These are phyloP conservation scores for Ophiocordyceps camponoti-floridani DNA, from an alignment of 2,329 filamentous ascomycete genomes.

Conservation along the genomic window DNA sequence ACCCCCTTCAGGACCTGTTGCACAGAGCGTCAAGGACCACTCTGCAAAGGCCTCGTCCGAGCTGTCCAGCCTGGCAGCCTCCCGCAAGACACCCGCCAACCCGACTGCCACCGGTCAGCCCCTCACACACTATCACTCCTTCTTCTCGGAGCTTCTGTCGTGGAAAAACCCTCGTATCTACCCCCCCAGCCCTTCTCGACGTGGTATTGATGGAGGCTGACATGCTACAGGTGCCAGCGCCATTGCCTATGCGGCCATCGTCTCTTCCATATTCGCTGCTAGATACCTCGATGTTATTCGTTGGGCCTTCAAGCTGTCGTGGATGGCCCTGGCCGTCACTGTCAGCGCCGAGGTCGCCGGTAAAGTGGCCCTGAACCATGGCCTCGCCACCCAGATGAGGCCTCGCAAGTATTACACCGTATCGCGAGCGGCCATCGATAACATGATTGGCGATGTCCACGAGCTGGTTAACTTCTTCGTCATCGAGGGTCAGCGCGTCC, in stretches of 20 bases:
- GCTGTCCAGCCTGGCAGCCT: slow-evolving; percentile 37
- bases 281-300: slow-evolving; percentile 49
- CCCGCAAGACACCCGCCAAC: slow-evolving; percentile 34
- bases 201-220: not conserved
- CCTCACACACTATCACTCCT: slow-evolving; percentile 52
- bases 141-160: slow-evolving; percentile 51
- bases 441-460: slow-evolving; percentile 43
- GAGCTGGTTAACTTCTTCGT: slow-evolving; percentile 57
- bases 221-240: slow-evolving; percentile 36
- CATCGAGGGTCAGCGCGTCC: slow-evolving; percentile 49
- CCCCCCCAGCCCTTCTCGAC: not conserved
- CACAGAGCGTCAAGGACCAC: slow-evolving; percentile 39
- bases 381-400: slow-evolving; percentile 46
- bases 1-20: slow-evolving; percentile 32
- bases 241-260: slow-evolving; percentile 41
- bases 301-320: slow-evolving; percentile 47
- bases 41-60: slow-evolving; percentile 34
- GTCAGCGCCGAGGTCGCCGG: slow-evolving; percentile 42
- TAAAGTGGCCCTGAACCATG: slow-evolving; percentile 41
- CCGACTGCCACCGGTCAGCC: slow-evolving; percentile 42
- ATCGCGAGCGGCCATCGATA: slow-evolving; percentile 42
- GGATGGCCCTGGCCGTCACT: slow-evolving; percentile 41
- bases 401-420: slow-evolving; percentile 51
- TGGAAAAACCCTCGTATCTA: slow-evolving; percentile 48
- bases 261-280: slow-evolving; percentile 41